Evolutionary conservation across 2,329 filamentous ascomycete genomes (phyloP).

Genomic region (Cercospora sesami): DNA sequence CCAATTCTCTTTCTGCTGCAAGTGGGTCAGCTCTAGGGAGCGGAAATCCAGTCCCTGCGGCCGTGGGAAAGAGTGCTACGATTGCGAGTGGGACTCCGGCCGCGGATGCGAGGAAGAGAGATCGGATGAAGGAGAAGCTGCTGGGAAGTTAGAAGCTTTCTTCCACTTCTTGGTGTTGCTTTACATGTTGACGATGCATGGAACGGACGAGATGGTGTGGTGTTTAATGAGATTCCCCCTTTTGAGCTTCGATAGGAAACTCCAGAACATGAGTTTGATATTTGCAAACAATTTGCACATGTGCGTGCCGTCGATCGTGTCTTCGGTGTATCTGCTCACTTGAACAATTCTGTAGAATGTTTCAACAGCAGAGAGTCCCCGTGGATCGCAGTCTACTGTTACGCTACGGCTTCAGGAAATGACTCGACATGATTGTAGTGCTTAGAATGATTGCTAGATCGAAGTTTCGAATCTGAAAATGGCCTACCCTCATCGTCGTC

Average conservation of each 20-base stretch:
- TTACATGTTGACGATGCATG: neutral
- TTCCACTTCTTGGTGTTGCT: neutral
- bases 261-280: too few species aligned
- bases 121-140: conserved; percentile 3
- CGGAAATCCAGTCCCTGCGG: neutral
- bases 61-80: conserved; percentile 10
- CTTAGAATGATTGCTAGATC: too few species aligned
- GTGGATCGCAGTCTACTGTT: too few species aligned
- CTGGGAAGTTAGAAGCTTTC: neutral
- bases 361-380: too few species aligned
- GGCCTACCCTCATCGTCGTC: neutral
- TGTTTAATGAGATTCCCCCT: neutral
- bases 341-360: too few species aligned
- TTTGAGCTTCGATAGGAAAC: neutral
- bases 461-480: neutral
- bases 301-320: too few species aligned
- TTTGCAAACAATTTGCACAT: too few species aligned
- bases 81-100: conserved; percentile 12
- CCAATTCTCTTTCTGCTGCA: neutral
- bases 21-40: neutral
- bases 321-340: too few species aligned
- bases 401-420: too few species aligned
- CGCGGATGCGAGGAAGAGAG: conserved; percentile 5
- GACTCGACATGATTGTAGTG: too few species aligned
- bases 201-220: neutral